A percentile compares a stretch with the other conserved stretches of the same genome.
Evolutionary conservation across 106 monocot genomes (phyloP).

Genomic region (Dendrobium chrysotoxum): DNA sequence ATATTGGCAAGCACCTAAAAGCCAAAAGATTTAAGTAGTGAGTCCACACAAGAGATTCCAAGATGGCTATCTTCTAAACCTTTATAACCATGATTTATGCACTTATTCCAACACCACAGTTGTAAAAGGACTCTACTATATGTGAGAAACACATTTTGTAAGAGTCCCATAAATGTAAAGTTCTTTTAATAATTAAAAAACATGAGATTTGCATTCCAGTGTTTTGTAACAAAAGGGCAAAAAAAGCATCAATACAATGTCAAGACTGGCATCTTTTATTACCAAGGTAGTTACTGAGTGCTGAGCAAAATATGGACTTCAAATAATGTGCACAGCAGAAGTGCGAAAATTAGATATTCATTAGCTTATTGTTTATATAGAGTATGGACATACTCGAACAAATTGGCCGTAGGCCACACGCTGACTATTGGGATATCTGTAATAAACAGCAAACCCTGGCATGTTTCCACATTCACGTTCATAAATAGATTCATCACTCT

Average conservation of each 20-base stretch:
- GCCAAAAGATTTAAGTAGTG: not conserved
- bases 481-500: constrained; percentile 90
- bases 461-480: constrained; percentile 97
- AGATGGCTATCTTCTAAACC: not conserved
- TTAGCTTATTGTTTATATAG: not conserved
- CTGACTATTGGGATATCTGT: constrained; percentile 78
- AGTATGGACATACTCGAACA: constrained; percentile 49
- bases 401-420: constrained; percentile 81
- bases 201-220: not conserved
- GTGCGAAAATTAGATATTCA: not conserved
- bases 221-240: not conserved
- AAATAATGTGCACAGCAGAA: not conserved
- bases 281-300: not conserved
- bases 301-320: not conserved
- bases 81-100: not conserved
- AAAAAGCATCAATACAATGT: not conserved
- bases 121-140: not conserved
- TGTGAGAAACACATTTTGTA: not conserved
- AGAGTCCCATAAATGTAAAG: not conserved
- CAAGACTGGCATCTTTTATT: not conserved
- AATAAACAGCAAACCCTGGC: constrained; percentile 94
- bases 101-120: not conserved
- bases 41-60: not conserved
- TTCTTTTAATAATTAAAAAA: not conserved
- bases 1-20: not conserved